Conservation (phyloP, 192 early-diverging fungal species). For the Oehlia diaphana region DNA sequence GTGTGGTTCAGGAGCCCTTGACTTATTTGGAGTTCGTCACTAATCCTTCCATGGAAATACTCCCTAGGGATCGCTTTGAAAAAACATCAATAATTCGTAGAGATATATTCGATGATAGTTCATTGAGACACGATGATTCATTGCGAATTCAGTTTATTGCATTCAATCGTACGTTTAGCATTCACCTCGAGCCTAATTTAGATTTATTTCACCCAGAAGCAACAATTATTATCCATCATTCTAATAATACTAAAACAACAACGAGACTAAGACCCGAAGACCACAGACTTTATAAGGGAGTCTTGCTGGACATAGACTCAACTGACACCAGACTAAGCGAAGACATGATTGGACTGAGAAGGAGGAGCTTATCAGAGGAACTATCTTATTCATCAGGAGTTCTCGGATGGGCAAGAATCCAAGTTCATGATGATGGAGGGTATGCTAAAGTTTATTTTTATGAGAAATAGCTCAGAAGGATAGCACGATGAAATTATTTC, state of each 20-base stretch:
- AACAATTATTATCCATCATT: constrained; percentile 20
- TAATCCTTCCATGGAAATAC: neutral
- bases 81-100: neutral
- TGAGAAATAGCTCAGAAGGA: neutral
- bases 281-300: constrained; percentile 57
- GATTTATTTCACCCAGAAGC: constrained; percentile 71
- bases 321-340: constrained; percentile 34
- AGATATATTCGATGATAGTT: neutral
- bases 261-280: constrained; percentile 42
- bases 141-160: constrained; percentile 58
- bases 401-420: constrained; percentile 57
- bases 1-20: neutral
- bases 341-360: constrained; percentile 28
- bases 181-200: constrained; percentile 67
- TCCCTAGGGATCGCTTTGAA: neutral
- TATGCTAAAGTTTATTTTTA: constrained; percentile 10
- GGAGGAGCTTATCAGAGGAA: constrained; percentile 35
- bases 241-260: constrained; percentile 25
- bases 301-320: constrained; percentile 37
- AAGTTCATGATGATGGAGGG: constrained; percentile 41
- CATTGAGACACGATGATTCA: constrained; percentile 43
- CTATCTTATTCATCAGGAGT: constrained; percentile 46
- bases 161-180: constrained; percentile 64
- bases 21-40: constrained; percentile 6
- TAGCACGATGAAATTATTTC: neutral